phyloP scores from a whole-genome alignment of 2,329 filamentous ascomycete genomes.

The Helotiales sp. region DNA sequence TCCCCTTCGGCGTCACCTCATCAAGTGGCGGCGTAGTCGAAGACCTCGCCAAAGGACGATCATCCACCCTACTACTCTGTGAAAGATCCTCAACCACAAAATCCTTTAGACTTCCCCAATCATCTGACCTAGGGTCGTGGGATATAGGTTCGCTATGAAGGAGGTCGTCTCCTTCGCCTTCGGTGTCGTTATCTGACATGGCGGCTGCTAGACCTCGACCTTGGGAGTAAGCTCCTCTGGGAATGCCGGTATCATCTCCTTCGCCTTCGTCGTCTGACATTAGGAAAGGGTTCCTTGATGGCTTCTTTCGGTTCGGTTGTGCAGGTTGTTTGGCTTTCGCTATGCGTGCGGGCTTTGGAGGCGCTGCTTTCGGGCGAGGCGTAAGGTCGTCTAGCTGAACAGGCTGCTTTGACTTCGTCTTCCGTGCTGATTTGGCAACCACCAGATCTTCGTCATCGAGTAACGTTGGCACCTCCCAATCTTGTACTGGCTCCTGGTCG shows the following conservation, averaged over 20 bases:
- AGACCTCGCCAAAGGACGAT: conserved; percentile 12
- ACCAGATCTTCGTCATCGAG: conserved; percentile 18
- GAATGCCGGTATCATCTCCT: conserved; percentile 5
- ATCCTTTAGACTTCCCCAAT: conserved; percentile 51
- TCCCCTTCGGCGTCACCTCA: conserved; percentile 39
- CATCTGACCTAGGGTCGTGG: conserved; percentile 47
- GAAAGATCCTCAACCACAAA: conserved; percentile 56
- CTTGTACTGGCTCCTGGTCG: conserved; percentile 18
- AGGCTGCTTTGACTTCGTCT: neutral
- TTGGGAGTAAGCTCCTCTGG: neutral
- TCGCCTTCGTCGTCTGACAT: conserved; percentile 17
- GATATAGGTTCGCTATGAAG: conserved; percentile 47
- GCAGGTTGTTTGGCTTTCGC: neutral
- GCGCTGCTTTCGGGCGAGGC: neutral
- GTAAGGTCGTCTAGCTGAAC: neutral
- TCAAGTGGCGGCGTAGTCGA: conserved; percentile 30
- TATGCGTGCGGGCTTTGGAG: neutral
- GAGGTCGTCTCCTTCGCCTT: conserved; percentile 30
- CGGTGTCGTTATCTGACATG: conserved; percentile 14
- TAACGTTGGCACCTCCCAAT: conserved; percentile 7
- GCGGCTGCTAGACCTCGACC: conserved; percentile 1
- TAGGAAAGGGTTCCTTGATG: neutral
- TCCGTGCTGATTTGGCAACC: neutral
- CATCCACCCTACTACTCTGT: conserved; percentile 39
- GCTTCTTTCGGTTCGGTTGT: conserved; percentile 1